phyloP scores from a whole-genome alignment of 345 rosid genomes.

The Mercurialis annua region DNA sequence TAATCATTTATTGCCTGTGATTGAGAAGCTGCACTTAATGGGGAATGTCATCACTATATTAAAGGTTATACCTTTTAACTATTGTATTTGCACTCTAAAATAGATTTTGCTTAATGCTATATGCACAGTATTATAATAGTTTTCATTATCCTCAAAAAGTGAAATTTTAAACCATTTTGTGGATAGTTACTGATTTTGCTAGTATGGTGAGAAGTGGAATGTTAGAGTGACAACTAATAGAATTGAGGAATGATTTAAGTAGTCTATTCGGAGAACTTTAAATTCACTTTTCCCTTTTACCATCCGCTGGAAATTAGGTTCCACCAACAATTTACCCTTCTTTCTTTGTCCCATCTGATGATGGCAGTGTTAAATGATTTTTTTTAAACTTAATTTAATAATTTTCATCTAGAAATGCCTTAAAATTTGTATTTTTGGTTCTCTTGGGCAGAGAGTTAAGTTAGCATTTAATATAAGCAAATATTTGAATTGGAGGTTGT shows the following conservation, averaged over 20 bases:
- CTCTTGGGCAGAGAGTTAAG: no score
- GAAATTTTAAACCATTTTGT: no score
- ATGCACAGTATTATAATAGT: neutral
- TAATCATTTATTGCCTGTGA: conserved; percentile 55
- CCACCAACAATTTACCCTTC: neutral
- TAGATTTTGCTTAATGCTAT: neutral
- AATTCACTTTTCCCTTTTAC: neutral
- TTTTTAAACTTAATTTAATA: neutral
- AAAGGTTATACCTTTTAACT: conserved; percentile 34
- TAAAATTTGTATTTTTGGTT: no score
- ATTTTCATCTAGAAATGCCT: neutral
- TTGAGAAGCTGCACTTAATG: conserved; percentile 90
- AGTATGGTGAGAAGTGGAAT: neutral
- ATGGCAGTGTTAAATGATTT: neutral
- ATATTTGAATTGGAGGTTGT: neutral
- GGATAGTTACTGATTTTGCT: neutral
- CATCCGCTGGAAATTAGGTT: neutral
- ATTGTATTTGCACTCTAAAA: conserved; percentile 10
- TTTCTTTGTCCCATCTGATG: neutral
- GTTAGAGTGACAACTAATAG: neutral
- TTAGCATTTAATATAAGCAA: neutral
- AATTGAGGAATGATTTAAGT: neutral
- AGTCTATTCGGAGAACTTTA: neutral
- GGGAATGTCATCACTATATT: conserved; percentile 65
- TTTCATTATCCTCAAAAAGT: neutral